Evolutionary conservation across 768 basidiomycete genomes (phyloP).

Genomic region (Lentinula edodes): DNA sequence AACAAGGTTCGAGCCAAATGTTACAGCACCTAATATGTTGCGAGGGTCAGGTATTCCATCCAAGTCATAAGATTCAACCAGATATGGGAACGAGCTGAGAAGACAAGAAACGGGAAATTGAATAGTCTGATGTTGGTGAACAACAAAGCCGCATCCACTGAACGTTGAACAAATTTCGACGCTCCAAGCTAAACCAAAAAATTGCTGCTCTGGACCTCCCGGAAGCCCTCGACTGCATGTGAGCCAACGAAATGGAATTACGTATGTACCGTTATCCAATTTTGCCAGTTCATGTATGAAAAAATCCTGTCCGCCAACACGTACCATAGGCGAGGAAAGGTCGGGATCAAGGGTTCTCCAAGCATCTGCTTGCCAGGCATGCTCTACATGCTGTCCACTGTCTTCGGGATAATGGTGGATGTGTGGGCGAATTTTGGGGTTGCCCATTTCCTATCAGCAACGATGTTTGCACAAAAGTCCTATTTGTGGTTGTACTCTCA

Average conservation of each 20-base stretch:
- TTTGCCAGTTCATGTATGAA: not conserved
- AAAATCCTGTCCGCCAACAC: not conserved
- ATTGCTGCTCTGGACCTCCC: not conserved
- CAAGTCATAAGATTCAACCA: not conserved
- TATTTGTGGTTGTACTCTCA: not conserved
- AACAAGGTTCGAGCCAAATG: no score
- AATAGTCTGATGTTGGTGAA: not conserved
- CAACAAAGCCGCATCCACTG: not conserved
- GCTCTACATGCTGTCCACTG: not conserved
- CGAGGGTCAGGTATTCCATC: not conserved
- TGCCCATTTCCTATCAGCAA: conserved; percentile 22
- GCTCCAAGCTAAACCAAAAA: not conserved
- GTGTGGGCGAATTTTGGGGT: conserved; percentile 11
- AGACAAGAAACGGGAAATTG: not conserved
- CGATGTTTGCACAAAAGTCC: not conserved
- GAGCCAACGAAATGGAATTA: not conserved
- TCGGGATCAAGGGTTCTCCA: conserved; percentile 1
- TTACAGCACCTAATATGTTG: not conserved
- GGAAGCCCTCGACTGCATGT: not conserved
- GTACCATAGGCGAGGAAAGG: not conserved
- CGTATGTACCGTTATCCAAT: not conserved
- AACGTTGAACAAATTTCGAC: no score
- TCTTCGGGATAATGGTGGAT: conserved; percentile 15
- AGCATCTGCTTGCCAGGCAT: conserved; percentile 11
- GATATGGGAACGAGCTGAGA: conserved; percentile 7